Percentiles rank a stretch among this genome's conserved stretches.
These are phyloP conservation scores for Mycena amicta DNA, from an alignment of 768 basidiomycete species.

Conservation along the genomic window DNA sequence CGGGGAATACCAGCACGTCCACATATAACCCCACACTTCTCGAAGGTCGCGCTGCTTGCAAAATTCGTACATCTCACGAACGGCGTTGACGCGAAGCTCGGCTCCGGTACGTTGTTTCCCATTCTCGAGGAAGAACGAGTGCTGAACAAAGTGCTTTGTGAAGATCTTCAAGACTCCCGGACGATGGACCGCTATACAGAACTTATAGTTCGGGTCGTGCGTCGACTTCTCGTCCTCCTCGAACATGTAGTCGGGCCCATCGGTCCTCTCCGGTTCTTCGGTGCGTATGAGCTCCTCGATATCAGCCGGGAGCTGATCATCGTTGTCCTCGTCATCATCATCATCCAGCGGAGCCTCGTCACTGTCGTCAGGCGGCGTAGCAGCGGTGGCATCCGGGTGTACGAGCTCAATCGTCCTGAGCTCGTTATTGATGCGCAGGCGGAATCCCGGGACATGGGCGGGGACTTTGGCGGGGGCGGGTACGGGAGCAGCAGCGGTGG, in stretches of 20 bases:
- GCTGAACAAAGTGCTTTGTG: constrained; percentile 33
- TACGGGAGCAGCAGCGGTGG: no score
- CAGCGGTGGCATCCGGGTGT: not conserved
- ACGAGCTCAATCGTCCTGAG: not conserved
- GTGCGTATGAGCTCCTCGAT: not conserved
- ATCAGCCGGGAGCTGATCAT: constrained; percentile 14
- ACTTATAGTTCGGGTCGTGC: constrained; percentile 23
- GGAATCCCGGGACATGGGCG: no score
- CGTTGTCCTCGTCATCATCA: constrained; percentile 19
- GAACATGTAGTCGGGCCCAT: constrained; percentile 29
- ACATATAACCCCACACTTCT: constrained; percentile 40
- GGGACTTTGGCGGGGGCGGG: no score
- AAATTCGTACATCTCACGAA: constrained; percentile 38
- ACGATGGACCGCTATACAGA: constrained; percentile 34
- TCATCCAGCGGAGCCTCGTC: not conserved
- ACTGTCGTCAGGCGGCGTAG: not conserved
- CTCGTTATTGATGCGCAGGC: not conserved
- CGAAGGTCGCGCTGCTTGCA: constrained; percentile 30
- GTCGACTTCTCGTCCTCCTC: constrained; percentile 27
- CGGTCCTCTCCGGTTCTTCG: not conserved
- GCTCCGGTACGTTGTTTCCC: constrained; percentile 13
- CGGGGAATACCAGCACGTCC: constrained; percentile 37
- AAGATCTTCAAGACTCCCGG: constrained; percentile 28
- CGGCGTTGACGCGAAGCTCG: constrained; percentile 30
- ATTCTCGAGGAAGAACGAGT: constrained; percentile 28